Evolutionary conservation across 2,329 filamentous ascomycete genomes (phyloP), one percentile per base, ranked within the genome.

Genomic region (Alternaria sp.): DNA sequence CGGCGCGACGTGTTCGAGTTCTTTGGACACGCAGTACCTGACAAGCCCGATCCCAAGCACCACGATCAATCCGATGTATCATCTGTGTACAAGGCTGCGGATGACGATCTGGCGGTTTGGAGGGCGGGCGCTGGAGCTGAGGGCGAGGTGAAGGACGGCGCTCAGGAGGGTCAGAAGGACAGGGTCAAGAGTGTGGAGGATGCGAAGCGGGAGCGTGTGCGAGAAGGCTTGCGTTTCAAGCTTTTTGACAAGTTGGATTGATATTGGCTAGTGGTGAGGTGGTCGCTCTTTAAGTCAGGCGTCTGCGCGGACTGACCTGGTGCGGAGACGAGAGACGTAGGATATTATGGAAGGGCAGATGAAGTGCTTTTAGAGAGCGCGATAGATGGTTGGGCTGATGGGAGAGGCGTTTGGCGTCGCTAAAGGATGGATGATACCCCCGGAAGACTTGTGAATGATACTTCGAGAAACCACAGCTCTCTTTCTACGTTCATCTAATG

Each of bases 41-140:
- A 14, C 8, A 11, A 54, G 33, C 28, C 55, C 12, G 33, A 20
- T 97, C 94, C 30, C 97, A 87, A 53, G 90, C 94, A 46, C 94
- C 94, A 3, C 21, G 10, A 51, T 9, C 14, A 51, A 11, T 21
- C 9, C 1, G 37, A 55, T 21, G 51, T 55, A 14, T 30, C 56
- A 2, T 14, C 58, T 1, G 59, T 50, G 1, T 73, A 71, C 49
- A 54, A 55, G 4, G 59, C 65, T 10, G 47, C 54, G 4, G 59
- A 65, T 12, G 64, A 71, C 28, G 70, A 70, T 25, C 7, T 70
- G 4, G 14, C 41, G 14, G 61, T 56, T 4, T 72, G 63, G 62
- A 68, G 23, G 30, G 12, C 45, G 46, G 60, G 45, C 11, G 0
- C 37, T 6, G 28, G 37, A 4, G 20, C 15, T 11, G 30, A 12